Base-by-base conservation (phyloP, 352 stramenopile genomes). In the Phytophthora agathidicida region DNA sequence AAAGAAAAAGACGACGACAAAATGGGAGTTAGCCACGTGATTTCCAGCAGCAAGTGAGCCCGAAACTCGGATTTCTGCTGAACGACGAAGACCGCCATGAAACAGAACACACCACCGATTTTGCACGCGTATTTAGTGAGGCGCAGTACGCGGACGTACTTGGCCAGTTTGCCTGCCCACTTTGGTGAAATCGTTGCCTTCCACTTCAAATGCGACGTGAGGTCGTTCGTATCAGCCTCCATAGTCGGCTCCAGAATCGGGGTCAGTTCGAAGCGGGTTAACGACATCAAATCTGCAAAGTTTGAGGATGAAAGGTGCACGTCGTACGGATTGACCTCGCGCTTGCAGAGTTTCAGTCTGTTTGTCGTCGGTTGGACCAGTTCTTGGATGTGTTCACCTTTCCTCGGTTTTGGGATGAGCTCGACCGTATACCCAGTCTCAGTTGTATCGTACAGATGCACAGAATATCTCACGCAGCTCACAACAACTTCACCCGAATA, bases 21-120 rank as follows among this genome's bases (percentile, higher is more conserved):
- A 7, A 35, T 48, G 5, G 46, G 42, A 0, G 3, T 13, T 1
- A 77, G 17, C 22, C 49, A 51, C 20, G 60, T 68, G 16, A 86
- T 20, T 45, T 87, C 72, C 22, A 89, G 47, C 1, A 84, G 41
- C 38, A 89, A 64, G 8, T 81, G 68, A 2, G 74, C 55, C 5
- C 77, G 72, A 45, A 81, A 89, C 41, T 87, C 72, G 1, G 69
- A 80, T 47, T 87, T 89, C 23, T 84, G 71, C 49, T 89, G 80
- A 9, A 89, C 80, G 22, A 85, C 22, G 4, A 64, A 76, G 3
- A 77, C n/a, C 0, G 64, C 60, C 8, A 75, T 51, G 10, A 89
- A 70, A 38, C 61, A 71, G 23, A 77, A 86, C 9, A 60, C 16
- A 10, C 64, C 23, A 22, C 56, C 61, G 20, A 84, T 50, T 46